Conservation (phyloP, 2,329 filamentous ascomycete species). For the Alternaria postmessia region DNA sequence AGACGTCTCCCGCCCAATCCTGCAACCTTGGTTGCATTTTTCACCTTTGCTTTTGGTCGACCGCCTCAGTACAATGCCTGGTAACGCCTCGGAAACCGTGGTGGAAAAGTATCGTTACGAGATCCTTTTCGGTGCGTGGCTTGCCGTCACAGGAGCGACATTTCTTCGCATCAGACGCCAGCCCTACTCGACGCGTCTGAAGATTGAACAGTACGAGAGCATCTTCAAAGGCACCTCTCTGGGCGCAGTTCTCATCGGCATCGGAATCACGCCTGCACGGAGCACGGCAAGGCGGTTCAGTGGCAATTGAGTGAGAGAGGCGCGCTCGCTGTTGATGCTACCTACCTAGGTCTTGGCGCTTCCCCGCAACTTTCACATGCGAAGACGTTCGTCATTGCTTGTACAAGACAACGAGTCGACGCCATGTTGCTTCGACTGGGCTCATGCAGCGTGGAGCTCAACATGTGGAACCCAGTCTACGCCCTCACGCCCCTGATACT, state of each 20-base stretch:
- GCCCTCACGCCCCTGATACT: conserved; percentile 48
- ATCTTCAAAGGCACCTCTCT: conserved; percentile 49
- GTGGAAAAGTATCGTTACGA: conserved; percentile 43
- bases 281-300: conserved; percentile 28
- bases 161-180: conserved; percentile 47
- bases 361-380: conserved; percentile 33
- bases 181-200: conserved; percentile 44
- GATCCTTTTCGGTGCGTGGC: conserved; percentile 38
- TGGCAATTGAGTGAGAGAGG: conserved; percentile 9
- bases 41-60: conserved; percentile 1
- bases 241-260: conserved; percentile 34
- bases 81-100: conserved; percentile 21
- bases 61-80: conserved; percentile 22
- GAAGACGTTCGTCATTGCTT: conserved; percentile 6
- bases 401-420: not conserved
- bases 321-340: not conserved
- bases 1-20: not conserved
- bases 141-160: conserved; percentile 41
- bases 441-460: conserved; percentile 25
- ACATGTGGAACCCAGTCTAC: conserved; percentile 42
- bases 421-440: conserved; percentile 26
- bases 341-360: conserved; percentile 13
- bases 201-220: conserved; percentile 50
- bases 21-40: not conserved
- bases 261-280: conserved; percentile 34